phyloP scores from a whole-genome alignment of 768 basidiomycete genomes.

The Phlebiopsis gigantea region DNA sequence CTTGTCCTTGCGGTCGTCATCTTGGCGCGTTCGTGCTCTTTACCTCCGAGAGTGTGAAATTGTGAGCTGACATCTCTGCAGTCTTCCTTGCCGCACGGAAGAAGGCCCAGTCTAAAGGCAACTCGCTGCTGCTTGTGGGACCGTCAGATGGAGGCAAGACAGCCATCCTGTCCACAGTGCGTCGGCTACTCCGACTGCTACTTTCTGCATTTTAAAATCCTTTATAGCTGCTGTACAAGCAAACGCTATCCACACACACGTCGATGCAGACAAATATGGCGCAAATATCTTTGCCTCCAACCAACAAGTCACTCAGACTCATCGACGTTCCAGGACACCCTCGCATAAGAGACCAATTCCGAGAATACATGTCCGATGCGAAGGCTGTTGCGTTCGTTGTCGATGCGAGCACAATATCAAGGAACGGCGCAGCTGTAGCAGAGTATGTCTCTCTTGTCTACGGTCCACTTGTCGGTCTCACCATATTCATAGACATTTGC shows the following conservation, averaged over 20 bases:
- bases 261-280: constrained; percentile 72
- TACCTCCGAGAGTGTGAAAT: background rate
- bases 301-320: constrained; percentile 43
- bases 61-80: constrained; percentile 22
- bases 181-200: constrained; percentile 22
- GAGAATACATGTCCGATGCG: constrained; percentile 55
- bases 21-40: constrained; percentile 33
- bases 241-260: constrained; percentile 63
- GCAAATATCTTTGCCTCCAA: constrained; percentile 35
- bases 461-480: constrained; percentile 1
- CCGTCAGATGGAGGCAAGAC: constrained; percentile 79
- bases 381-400: constrained; percentile 74
- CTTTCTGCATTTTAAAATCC: constrained; percentile 12
- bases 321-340: constrained; percentile 87
- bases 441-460: constrained; percentile 50
- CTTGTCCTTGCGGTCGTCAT: constrained; percentile 38
- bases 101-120: constrained; percentile 44
- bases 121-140: constrained; percentile 70
- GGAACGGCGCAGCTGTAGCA: constrained; percentile 69
- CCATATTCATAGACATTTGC: constrained; percentile 53
- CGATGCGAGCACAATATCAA: constrained; percentile 71
- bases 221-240: constrained; percentile 57
- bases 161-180: constrained; percentile 63
- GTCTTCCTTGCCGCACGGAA: constrained; percentile 39
- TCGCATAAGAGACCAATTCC: constrained; percentile 68